These are phyloP conservation scores for Bipolaris gigantea DNA, from an alignment of 2,329 filamentous ascomycete species.

Conservation along the genomic window DNA sequence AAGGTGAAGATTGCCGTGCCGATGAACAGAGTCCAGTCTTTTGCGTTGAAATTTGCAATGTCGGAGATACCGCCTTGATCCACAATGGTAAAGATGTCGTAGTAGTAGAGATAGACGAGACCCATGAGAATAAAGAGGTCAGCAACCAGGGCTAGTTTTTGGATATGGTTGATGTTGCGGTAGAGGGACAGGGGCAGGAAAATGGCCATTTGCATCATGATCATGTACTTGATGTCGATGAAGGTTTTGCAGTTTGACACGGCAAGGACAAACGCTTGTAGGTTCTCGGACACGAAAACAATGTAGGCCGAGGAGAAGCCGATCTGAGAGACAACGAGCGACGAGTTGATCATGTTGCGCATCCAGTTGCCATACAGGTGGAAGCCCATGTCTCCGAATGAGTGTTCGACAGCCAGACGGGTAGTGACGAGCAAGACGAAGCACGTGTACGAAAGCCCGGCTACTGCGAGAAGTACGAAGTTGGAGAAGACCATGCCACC, in stretches of 20 bases:
- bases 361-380: conserved; percentile 89
- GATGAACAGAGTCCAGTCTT: conserved; percentile 96
- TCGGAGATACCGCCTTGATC: conserved; percentile 74
- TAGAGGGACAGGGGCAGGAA: conserved; percentile 94
- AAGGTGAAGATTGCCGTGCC: conserved; percentile 99
- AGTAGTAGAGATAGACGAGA: conserved; percentile 92
- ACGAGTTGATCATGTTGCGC: conserved; percentile 81
- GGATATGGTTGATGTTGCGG: conserved; percentile 95
- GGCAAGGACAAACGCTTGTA: conserved; percentile 91
- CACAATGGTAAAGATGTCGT: conserved; percentile 82
- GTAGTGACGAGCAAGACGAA: conserved; percentile 92
- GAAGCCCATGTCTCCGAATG: conserved; percentile 95
- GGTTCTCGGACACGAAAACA: conserved; percentile 93
- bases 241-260: conserved; percentile 84
- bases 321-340: conserved; percentile 93
- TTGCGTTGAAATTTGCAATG: conserved; percentile 85
- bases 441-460: conserved; percentile 90
- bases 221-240: conserved; percentile 86
- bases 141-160: conserved; percentile 89
- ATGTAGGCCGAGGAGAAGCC: conserved; percentile 95
- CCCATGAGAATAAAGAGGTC: conserved; percentile 94
- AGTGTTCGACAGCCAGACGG: conserved; percentile 82
- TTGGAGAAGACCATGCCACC: conserved; percentile 98
- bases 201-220: conserved; percentile 91
- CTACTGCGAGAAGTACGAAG: conserved; percentile 81